Base-by-base conservation (phyloP, 768 basidiomycete species). In the Hygrocybe coccinea region DNA sequence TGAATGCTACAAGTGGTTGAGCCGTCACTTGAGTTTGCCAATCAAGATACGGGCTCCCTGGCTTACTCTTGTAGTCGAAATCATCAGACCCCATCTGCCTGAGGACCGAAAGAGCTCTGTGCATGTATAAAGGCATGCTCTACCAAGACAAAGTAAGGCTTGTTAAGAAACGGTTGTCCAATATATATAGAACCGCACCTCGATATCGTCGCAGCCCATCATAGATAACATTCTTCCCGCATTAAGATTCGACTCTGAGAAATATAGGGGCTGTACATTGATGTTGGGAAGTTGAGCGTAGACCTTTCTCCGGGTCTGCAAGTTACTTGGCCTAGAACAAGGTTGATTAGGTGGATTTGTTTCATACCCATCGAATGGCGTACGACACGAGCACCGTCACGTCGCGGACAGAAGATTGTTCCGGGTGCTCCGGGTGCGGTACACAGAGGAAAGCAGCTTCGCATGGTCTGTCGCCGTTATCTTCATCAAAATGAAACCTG, bases 221-320 rank as follows among this genome's bases (percentile, higher is more conserved):
- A 81, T 74, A 2, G 79, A 76, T 15, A 81, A 56, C 57, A 82
- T 79, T 2, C 79, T 76, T 14, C 76, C 65, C 0, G 76, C 77
- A 54, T 79, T 79, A 1, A 82, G 70, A 48, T 82, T 80, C 5
- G 70, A 57, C 51, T 79, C 72, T 5, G 66, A 66, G 43, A 81
- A 69, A 4, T 71, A 61, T 22, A 81, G 58, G 0, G 78, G 75
- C 21, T 72, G 66, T 0, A 81, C 78, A 0, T 51, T 61, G 6
- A 81, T 64, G n/a, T 67, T 61, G 0, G 57, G 21, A 35, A 62
- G 38, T 17, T 47, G 22, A 21, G 58, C 55, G 34, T 62, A 62
- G 2, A 55, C 56, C 22, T 51, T 47, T 19, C 53, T 41, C 15
- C 60, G 55, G 15, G 55, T 58, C 21, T 39, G 49, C 24, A 57